phyloP scores from a whole-genome alignment of 768 basidiomycete genomes.

The Russula dissimulans region DNA sequence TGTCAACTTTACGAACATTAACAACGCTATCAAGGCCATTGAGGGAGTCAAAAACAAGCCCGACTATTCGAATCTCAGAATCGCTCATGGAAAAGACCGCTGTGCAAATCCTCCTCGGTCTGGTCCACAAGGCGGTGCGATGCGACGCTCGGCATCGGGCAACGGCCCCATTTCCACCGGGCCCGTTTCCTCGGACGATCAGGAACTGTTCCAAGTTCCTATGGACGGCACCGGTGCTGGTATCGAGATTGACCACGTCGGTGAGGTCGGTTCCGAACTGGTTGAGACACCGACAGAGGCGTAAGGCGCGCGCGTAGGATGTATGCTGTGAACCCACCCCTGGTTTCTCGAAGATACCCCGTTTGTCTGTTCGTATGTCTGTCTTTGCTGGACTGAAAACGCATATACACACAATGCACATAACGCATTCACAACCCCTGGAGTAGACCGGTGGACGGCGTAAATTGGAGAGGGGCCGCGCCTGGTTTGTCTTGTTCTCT shows the following conservation, averaged over 20 bases:
- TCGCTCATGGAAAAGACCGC: constrained; percentile 92
- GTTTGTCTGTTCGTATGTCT: background rate
- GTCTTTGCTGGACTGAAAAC: constrained; percentile 11
- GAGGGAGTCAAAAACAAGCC: constrained; percentile 88
- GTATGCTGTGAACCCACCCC: background rate
- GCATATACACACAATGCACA: constrained; percentile 4
- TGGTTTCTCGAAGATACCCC: constrained; percentile 11
- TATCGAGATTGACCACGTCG: constrained; percentile 10
- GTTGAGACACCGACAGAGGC: constrained; percentile 10
- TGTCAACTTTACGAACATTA: constrained; percentile 91
- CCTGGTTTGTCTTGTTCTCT: constrained; percentile 1
- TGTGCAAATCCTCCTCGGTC: constrained; percentile 89
- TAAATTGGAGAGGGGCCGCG: constrained; percentile 7
- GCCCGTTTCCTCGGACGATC: constrained; percentile 3
- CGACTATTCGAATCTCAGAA: constrained; percentile 81
- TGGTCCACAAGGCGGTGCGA: constrained; percentile 62
- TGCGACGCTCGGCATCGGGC: constrained; percentile 39
- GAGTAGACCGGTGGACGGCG: constrained; percentile 9
- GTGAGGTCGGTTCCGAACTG: constrained; percentile 1
- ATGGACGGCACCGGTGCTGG: background rate
- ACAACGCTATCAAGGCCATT: constrained; percentile 97
- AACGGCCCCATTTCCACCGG: constrained; percentile 24
- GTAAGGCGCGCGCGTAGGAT: background rate
- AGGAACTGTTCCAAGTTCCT: constrained; percentile 14
- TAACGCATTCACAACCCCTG: constrained; percentile 1